Conservation (phyloP, 768 basidiomycete genomes). For the Amanita thiersii region DNA sequence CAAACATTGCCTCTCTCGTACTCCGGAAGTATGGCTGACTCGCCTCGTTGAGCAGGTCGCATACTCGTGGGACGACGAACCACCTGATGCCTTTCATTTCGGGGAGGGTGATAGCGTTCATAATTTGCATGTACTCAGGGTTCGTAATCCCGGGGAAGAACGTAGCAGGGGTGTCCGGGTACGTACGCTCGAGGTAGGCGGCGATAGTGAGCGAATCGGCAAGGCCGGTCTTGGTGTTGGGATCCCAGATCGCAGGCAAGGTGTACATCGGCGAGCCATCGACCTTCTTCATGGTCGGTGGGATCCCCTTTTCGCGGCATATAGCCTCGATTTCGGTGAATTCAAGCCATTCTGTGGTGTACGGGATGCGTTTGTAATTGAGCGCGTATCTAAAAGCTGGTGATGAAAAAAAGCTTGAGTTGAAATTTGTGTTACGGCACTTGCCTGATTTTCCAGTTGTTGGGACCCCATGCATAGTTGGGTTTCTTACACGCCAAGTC, state of each 20-base stretch:
- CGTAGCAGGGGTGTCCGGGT: conserved; percentile 21
- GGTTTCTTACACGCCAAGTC: background rate
- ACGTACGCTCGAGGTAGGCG: conserved; percentile 29
- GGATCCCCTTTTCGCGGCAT: conserved; percentile 19
- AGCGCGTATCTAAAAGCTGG: conserved; percentile 9
- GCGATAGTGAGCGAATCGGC: conserved; percentile 27
- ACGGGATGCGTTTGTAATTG: conserved; percentile 14
- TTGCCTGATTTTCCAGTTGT: background rate
- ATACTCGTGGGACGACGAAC: background rate
- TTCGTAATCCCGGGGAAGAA: background rate
- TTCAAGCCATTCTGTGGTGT: conserved; percentile 32
- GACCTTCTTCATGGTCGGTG: conserved; percentile 16
- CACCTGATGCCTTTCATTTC: background rate
- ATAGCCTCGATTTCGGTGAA: conserved; percentile 27
- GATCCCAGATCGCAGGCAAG: conserved; percentile 31
- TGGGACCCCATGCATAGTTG: conserved; percentile 4
- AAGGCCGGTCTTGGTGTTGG: conserved; percentile 20
- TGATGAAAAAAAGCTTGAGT: background rate
- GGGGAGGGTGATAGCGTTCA: conserved; percentile 16
- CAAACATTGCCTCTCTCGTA: conserved; percentile 5
- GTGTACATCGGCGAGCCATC: conserved; percentile 23
- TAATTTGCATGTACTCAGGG: conserved; percentile 2
- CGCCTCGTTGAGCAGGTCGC: background rate
- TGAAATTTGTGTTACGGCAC: background rate
- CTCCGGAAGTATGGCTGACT: background rate